These are phyloP conservation scores for Stagonosporopsis vannaccii DNA, from an alignment of 2,329 filamentous ascomycete species.

Conservation along the genomic window DNA sequence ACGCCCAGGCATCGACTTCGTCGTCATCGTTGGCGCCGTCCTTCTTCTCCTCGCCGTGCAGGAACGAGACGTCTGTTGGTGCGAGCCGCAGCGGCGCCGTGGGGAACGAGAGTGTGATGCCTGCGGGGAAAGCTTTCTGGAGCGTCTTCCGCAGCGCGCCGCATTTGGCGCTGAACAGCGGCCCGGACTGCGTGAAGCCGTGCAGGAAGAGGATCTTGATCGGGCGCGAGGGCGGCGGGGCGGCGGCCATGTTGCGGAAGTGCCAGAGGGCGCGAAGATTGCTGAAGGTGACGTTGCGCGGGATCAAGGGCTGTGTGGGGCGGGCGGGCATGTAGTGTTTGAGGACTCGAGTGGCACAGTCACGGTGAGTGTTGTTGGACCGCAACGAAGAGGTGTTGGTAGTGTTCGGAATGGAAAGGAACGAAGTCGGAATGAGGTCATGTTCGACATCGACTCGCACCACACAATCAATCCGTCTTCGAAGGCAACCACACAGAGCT, in stretches of 20 bases:
- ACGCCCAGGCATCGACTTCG: conserved; percentile 76
- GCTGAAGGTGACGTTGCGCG: conserved; percentile 22
- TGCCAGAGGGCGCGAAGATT: conserved; percentile 28
- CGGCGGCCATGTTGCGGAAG: conserved; percentile 41
- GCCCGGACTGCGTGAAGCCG: conserved; percentile 89
- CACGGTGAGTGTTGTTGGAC: neutral
- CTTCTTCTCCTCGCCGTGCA: conserved; percentile 42
- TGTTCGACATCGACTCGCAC: neutral
- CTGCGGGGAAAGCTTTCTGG: conserved; percentile 71
- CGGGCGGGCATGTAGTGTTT: conserved; percentile 1
- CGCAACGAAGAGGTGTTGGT: neutral
- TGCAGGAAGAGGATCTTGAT: conserved; percentile 61
- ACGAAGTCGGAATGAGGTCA: conserved; percentile 13
- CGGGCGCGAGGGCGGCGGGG: conserved; percentile 40
- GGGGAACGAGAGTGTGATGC: conserved; percentile 57
- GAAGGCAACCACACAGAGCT: neutral
- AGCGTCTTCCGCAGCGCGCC: conserved; percentile 85
- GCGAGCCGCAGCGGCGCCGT: conserved; percentile 55
- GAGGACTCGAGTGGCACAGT: neutral
- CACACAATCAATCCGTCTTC: neutral
- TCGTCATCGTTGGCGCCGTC: conserved; percentile 52
- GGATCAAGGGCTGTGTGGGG: conserved; percentile 1
- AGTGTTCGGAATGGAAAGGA: conserved; percentile 8
- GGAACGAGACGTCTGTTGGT: conserved; percentile 62
- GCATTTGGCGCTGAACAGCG: conserved; percentile 86